Conservation (phyloP, 805 yeast genomes). For the Brettanomyces nanus region DNA sequence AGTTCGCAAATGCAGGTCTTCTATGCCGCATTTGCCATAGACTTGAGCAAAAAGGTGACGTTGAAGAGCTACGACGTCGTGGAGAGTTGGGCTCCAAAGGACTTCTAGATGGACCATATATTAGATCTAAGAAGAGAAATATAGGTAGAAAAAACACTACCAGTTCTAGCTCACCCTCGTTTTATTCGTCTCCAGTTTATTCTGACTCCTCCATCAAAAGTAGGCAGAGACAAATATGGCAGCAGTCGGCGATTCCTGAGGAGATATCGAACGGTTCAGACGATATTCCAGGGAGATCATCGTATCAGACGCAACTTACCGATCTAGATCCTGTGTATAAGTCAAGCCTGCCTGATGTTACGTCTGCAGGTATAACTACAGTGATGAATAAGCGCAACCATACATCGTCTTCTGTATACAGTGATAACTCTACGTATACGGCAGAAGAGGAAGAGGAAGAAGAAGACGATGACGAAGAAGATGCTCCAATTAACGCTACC, state of each 20-base stretch:
- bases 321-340: constrained; percentile 21
- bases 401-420: background rate
- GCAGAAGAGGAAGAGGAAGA: constrained; percentile 3
- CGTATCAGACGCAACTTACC: constrained; percentile 12
- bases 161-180: constrained; percentile 3
- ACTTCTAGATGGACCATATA: constrained; percentile 25
- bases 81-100: constrained; percentile 27
- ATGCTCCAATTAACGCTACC: constrained; percentile 36
- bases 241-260: no score
- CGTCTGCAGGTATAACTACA: constrained; percentile 1
- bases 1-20: constrained; percentile 28
- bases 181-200: constrained; percentile 1
- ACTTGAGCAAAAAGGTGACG: constrained; percentile 17
- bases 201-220: background rate
- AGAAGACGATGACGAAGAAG: constrained; percentile 24
- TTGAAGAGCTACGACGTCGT: constrained; percentile 19
- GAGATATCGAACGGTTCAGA: background rate
- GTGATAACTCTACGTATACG: background rate
- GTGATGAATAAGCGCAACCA: background rate
- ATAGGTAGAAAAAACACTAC: background rate
- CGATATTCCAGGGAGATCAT: constrained; percentile 1
- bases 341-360: background rate
- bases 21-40: constrained; percentile 23
- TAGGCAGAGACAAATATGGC: background rate
- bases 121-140: constrained; percentile 3